Conservation (phyloP, 352 stramenopile genomes). For the Ophiocytium majus region DNA sequence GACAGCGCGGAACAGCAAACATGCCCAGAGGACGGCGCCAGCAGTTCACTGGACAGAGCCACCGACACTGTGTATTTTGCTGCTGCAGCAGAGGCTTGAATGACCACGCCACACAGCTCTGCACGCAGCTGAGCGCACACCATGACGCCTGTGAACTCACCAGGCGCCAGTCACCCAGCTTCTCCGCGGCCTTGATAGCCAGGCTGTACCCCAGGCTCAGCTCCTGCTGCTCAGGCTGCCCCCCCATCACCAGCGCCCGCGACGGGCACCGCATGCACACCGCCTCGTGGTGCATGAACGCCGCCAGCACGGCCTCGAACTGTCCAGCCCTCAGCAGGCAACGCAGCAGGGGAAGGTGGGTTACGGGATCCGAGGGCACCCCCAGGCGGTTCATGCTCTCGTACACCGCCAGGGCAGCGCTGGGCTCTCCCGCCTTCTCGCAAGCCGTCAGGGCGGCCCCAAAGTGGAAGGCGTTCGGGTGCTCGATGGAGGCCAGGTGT, state of each 20-base stretch:
- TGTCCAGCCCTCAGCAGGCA: background rate
- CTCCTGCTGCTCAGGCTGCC: background rate
- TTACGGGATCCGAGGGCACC: background rate
- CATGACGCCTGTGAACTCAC: too few relatives aligned
- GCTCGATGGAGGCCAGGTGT: background rate
- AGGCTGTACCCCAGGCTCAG: slow-evolving; percentile 17
- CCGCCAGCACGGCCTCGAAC: background rate
- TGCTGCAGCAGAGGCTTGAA: too few relatives aligned
- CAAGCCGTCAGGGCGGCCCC: slow-evolving; percentile 3
- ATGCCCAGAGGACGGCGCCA: too few relatives aligned
- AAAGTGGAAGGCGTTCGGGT: slow-evolving; percentile 12
- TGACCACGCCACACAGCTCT: background rate
- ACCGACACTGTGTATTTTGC: too few relatives aligned
- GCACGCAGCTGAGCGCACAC: too few relatives aligned
- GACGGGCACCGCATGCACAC: background rate
- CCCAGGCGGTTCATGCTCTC: background rate
- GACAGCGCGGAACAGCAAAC: too few relatives aligned
- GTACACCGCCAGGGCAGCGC: background rate
- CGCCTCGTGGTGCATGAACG: background rate
- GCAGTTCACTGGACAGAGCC: too few relatives aligned
- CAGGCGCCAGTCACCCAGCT: slow-evolving; percentile 7
- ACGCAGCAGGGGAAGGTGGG: slow-evolving; percentile 8
- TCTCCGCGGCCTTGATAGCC: background rate
- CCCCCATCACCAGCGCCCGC: too few relatives aligned
- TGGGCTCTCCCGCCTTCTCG: background rate